phyloP scores from a whole-genome alignment of 129 eudicot genomes.

The Centaurea solstitialis region DNA sequence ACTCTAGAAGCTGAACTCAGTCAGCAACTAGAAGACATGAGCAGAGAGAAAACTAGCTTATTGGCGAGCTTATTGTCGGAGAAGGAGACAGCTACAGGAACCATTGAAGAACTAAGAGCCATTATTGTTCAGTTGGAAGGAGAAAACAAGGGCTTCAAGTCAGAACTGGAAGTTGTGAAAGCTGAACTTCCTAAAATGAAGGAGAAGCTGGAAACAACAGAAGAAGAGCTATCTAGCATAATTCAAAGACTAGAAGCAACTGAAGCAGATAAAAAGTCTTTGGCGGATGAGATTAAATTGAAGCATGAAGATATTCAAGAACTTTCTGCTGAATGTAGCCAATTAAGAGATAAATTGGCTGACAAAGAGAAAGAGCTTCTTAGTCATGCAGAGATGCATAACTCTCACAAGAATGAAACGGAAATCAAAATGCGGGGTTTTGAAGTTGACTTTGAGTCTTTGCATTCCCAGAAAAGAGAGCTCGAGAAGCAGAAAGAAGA shows the following conservation, averaged over 20 bases:
- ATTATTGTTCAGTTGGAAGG: constrained; percentile 40
- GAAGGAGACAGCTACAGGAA: constrained; percentile 33
- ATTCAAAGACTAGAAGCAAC: constrained; percentile 39
- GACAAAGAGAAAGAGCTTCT: constrained; percentile 58
- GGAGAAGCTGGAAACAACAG: constrained; percentile 44
- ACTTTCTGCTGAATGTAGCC: constrained; percentile 47
- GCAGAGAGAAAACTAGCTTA: constrained; percentile 21
- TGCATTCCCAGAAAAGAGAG: constrained; percentile 51
- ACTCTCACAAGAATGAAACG: constrained; percentile 63
- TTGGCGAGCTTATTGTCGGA: constrained; percentile 30
- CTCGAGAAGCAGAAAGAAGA: constrained; percentile 64
- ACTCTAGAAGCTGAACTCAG: constrained; percentile 45
- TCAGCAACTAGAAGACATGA: constrained; percentile 49
- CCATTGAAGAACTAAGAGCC: constrained; percentile 39
- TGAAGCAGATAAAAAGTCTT: constrained; percentile 54
- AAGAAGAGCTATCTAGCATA: constrained; percentile 42
- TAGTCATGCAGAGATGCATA: constrained; percentile 54
- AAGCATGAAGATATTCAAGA: constrained; percentile 52
- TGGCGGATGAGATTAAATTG: constrained; percentile 46
- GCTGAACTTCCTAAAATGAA: constrained; percentile 21
- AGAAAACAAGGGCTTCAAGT: constrained; percentile 48
- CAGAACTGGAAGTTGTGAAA: constrained; percentile 33
- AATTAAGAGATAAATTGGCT: constrained; percentile 43
- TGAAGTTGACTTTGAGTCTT: constrained; percentile 57
- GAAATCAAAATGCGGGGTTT: constrained; percentile 50